Base-by-base conservation (phyloP, 345 rosid species). In the Salix caprea region DNA sequence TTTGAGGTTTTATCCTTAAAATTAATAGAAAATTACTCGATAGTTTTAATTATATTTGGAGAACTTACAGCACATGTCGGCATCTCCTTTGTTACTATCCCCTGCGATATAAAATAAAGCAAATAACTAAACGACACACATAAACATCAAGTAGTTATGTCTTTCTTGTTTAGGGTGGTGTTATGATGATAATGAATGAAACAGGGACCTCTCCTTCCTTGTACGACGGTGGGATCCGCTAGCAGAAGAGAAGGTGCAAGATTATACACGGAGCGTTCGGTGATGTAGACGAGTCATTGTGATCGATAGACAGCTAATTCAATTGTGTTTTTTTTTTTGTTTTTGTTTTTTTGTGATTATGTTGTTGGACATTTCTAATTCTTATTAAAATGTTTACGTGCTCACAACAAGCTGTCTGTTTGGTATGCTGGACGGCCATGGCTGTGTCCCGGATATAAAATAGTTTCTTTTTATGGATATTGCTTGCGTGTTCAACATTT, bases 171-270 rank as follows among this genome's bases (percentile, higher is more conserved):
- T 50, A 6, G n/a, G 10, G 23, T 19, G 21, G 23, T 52, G 58
- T 6, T 18, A 6, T 6, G 4, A 6, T 6, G 4, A 16, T 34
- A 4, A 34, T 34, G 36, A 4, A 50, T 19, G 8, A 19, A 0
- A 52, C 58, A 6, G 6, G 42, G 46, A 54, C 19, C 74, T 19
- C 19, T 24, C 7, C 64, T 23, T 73, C 42, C 37, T 28, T 28
- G 69, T 14, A 4, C 4, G 6, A 30, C 19, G 10, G 77, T 65
- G 70, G 77, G 77, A 46, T 64, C 77, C 77, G 46, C 76, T 6
- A n/a, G 18, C 32, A 21, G n/a, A 42, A 6, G 21, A 8, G 39
- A 10, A 69, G n/a, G 16, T 11, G 26, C 14, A n/a, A 15, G 16
- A 15, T 0, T 0, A 10, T 34, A 10, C 34, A 8, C 44, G 34